Evolutionary conservation across 148 eudicot genomes (phyloP).

Genomic region (Rhododendron ovatum): DNA sequence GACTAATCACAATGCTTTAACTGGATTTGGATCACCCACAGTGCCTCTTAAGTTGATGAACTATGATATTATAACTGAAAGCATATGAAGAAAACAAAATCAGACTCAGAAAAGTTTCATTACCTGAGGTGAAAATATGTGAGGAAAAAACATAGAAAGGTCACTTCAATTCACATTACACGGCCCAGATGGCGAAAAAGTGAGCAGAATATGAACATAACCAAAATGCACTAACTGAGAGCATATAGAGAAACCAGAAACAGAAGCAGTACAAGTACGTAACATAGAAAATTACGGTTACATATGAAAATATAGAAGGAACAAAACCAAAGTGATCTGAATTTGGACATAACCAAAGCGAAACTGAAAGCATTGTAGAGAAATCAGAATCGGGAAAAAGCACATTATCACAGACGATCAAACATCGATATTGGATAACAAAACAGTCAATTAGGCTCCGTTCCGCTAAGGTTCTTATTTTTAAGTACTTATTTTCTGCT

Average conservation of each 20-base stretch:
- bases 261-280: neutral
- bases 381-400: neutral
- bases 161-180: neutral
- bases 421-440: neutral
- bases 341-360: neutral
- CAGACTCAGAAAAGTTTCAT: neutral
- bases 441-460: neutral
- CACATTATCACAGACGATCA: neutral
- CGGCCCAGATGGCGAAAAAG: neutral
- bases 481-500: too few species aligned
- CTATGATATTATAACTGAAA: neutral
- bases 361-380: neutral
- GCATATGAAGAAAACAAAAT: neutral
- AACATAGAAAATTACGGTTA: neutral
- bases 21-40: neutral
- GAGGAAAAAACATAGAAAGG: neutral
- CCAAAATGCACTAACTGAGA: neutral
- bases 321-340: neutral
- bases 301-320: neutral
- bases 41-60: neutral
- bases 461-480: too few species aligned
- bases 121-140: neutral
- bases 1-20: neutral
- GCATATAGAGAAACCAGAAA: neutral
- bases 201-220: neutral